A percentile compares a stretch with the other conserved stretches of the same genome.
These are phyloP conservation scores for Yarrowia yakushimensis DNA, from an alignment of 805 yeast species.

Conservation along the genomic window DNA sequence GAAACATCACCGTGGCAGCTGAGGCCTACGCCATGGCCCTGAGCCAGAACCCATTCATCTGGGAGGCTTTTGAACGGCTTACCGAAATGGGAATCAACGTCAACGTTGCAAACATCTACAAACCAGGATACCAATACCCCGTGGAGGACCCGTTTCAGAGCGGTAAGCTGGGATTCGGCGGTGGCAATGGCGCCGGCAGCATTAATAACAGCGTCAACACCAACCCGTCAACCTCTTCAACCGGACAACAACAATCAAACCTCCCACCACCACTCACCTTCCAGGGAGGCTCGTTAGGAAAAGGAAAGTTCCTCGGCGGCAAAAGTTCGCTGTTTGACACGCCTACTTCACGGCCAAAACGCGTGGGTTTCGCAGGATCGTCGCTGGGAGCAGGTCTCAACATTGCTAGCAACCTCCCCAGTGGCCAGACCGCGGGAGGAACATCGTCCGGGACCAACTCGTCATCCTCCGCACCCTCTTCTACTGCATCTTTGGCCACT, in stretches of 20 bases:
- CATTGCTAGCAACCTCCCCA: background rate
- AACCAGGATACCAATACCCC: constrained; percentile 21
- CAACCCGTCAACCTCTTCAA: background rate
- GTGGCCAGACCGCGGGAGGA: background rate
- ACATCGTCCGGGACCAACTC: background rate
- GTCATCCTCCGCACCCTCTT: background rate
- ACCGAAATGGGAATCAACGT: constrained; percentile 69
- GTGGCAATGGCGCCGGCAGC: background rate
- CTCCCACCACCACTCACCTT: background rate
- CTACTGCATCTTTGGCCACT: constrained; percentile 3
- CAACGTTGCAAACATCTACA: constrained; percentile 46
- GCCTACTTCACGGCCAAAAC: constrained; percentile 9
- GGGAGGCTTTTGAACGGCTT: constrained; percentile 80
- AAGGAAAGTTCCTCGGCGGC: constrained; percentile 17
- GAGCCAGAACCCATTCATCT: constrained; percentile 70
- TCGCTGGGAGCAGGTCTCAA: constrained; percentile 2
- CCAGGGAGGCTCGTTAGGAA: constrained; percentile 5
- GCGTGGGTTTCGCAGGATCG: constrained; percentile 8
- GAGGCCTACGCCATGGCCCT: constrained; percentile 66
- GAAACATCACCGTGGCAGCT: constrained; percentile 62
- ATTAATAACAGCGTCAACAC: background rate
- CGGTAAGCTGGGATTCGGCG: background rate
- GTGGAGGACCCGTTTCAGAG: constrained; percentile 14
- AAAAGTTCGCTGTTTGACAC: constrained; percentile 11
- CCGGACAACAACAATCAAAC: background rate